Evolutionary conservation across 1,139 yeast species (phyloP), one percentile per base, ranked within the genome.

Genomic region (Candida tropicalis): DNA sequence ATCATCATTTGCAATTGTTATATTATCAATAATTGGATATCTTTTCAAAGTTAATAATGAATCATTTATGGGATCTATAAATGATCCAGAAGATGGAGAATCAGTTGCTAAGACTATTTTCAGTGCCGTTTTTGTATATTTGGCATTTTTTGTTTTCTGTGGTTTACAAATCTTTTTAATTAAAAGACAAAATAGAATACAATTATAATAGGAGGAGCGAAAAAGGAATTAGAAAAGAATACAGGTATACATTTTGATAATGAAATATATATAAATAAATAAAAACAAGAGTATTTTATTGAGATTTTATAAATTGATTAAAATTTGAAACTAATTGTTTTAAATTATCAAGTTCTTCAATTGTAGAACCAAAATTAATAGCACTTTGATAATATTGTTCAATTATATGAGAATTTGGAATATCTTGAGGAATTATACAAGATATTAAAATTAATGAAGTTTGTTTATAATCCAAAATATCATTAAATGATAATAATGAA

Each of bases 101-200:
- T 96, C 95, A 69, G 98, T 91, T 36, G 97, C 98, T 27, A 79
- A 80, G 50, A 93, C 98, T 3, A 83, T 93, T 15, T 87, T 86
- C 65, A 84, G 91, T 38, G 97, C 98, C 18, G 97, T 91, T 5
- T 65, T 86, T 49, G 93, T 93, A 10, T 93, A 93, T 63, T 67
- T 83, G 45, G 76, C 73, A 35, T 89, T 90, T 73, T 84, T 91
- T 58, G 72, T 82, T 24, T 91, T 90, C 70, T 93, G 98, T 65
- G 97, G 97, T 3, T 81, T 82, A 56, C 97, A 93, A 64, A 81
- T 89, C 35, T 62, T 72, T 47, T 63, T 84, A 52, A 81, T 82
- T 55, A 76, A 73, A 57, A 79, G 84, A 62, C 84, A 84, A 55
- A 70, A 71, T 50, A 68, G 87, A 54, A 84, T 85, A 50, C 65